Evolutionary conservation across 306 rosid genomes (phyloP).

Genomic region (Carpinus viminea): DNA sequence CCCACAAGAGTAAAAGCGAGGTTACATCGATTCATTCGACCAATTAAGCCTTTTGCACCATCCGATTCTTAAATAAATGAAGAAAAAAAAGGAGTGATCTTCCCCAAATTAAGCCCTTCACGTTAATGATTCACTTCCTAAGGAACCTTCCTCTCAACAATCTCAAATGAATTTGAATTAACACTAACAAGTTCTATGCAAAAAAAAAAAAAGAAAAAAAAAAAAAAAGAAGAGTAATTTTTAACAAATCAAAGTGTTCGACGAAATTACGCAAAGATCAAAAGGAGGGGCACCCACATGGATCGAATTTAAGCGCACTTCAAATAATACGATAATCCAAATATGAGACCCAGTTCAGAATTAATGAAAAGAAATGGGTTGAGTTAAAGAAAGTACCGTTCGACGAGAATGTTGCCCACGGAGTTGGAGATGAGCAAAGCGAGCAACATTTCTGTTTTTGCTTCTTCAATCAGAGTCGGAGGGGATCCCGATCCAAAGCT

Average conservation of each 20-base stretch:
- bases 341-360: neutral
- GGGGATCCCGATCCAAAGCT: neutral
- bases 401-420: conserved; percentile 12
- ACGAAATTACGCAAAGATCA: neutral
- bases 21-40: neutral
- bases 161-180: neutral
- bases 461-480: neutral
- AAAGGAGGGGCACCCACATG: neutral
- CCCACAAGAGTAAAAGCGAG: neutral
- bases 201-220: no score
- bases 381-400: neutral
- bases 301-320: neutral
- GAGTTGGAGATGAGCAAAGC: conserved; percentile 14
- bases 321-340: neutral
- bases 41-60: neutral
- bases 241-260: neutral
- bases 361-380: neutral
- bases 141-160: neutral
- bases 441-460: neutral
- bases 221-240: neutral
- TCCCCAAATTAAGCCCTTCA: neutral
- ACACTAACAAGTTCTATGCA: neutral
- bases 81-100: neutral
- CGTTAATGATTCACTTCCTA: neutral
- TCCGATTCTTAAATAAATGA: neutral